phyloP scores from a whole-genome alignment of 257 asterid genomes.

The Solanum dulcamara region DNA sequence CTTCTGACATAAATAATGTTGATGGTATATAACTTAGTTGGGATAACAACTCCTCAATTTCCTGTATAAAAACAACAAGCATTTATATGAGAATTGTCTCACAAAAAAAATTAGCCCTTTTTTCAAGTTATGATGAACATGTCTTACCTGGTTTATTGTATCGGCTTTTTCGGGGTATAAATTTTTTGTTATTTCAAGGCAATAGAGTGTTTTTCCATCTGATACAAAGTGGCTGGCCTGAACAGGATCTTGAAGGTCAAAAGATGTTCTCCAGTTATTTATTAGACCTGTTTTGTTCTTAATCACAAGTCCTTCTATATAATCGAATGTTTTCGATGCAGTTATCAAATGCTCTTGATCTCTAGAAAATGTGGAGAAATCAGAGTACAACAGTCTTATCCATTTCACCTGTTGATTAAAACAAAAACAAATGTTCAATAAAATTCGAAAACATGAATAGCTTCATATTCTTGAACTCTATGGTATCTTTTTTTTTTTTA shows the following conservation, averaged over 20 bases:
- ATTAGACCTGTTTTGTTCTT: slow-evolving; percentile 56
- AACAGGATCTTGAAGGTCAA: slow-evolving; percentile 51
- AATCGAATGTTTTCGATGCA: slow-evolving; percentile 53
- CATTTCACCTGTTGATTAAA: slow-evolving; percentile 65
- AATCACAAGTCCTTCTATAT: slow-evolving; percentile 79
- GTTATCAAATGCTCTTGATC: slow-evolving; percentile 74
- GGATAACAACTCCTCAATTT: slow-evolving; percentile 48
- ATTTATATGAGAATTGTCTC: not conserved
- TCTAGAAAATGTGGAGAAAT: slow-evolving; percentile 50
- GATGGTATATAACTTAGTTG: slow-evolving; percentile 62
- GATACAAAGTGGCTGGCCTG: slow-evolving; percentile 58
- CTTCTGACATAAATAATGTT: slow-evolving; percentile 56
- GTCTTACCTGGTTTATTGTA: slow-evolving; percentile 38
- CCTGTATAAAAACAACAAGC: slow-evolving; percentile 32
- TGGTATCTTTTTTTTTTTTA: not conserved
- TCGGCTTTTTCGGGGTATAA: slow-evolving; percentile 37
- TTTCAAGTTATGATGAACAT: not conserved
- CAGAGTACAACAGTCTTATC: slow-evolving; percentile 76
- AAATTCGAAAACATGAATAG: not conserved
- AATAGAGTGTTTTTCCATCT: slow-evolving; percentile 66
- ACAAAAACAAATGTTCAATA: not conserved
- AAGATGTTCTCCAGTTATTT: slow-evolving; percentile 73
- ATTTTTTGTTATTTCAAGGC: slow-evolving; percentile 70
- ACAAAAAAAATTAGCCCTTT: not conserved
- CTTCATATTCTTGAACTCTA: not conserved